Base-by-base conservation (phyloP, 2,329 filamentous ascomycete genomes). In the Diaporthe sp. region DNA sequence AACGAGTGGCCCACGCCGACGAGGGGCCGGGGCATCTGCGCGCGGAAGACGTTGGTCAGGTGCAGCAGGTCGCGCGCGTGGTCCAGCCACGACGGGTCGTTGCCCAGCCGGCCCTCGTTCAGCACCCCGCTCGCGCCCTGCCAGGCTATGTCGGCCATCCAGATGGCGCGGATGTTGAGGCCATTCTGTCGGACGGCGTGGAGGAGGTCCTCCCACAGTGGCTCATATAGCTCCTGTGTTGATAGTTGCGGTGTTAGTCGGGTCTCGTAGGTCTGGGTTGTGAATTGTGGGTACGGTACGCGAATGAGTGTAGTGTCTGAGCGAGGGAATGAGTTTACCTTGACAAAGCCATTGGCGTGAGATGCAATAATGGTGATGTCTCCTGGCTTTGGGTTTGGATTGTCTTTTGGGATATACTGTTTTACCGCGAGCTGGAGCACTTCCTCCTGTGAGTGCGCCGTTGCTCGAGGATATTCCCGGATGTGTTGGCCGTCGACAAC, bases 261-360 rank as follows among this genome's bases (percentile, higher is more conserved):
- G 22, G 13, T 68, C 47, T 53, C 12, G 9, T 25, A 15, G 5
- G n/a, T 39, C 7, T 47, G 31, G 22, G 20, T 0, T 13, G 15
- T 9, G 20, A 37, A 47, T 20, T 12, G 39, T 57, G 47, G 42
- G 10, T 17, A 51, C 12, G 31, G 22, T n/a, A 17, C 13, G 1
- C 4, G 44, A 39, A 80, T 72, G 44, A 34, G 15, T 34, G 20
- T 13, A 47, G 0, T 4, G 34, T n/a, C n/a, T 74, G 31, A n/a
- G 31, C 31, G 20, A 63, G 39, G 31, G 47, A 9, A 1, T 20
- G 22, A 25, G 58, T 15, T 34, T 83, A 94, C 94, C 89, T 98
- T 98, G 15, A 95, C 94, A 79, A 98, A 98, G 15, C 93, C 96
- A 86, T 98, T 98, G 68, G 95, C 96, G 85, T 98, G 96, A 6